phyloP scores from a whole-genome alignment of 345 rosid genomes.

The Viola odorata region DNA sequence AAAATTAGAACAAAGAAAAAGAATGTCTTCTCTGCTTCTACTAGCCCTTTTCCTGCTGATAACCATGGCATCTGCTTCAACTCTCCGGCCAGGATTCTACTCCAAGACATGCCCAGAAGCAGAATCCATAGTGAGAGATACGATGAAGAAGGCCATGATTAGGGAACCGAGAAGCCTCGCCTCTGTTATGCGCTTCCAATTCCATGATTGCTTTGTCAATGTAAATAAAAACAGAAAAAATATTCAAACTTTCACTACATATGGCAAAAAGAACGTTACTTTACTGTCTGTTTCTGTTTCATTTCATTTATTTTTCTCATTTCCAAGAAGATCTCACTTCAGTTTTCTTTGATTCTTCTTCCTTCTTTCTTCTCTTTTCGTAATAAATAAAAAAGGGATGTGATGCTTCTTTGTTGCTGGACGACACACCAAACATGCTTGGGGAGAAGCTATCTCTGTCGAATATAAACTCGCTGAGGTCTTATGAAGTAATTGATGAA shows the following conservation, averaged over 20 bases:
- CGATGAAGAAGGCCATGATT: constrained; percentile 50
- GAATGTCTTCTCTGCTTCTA: constrained; percentile 15
- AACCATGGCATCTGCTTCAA: constrained; percentile 14
- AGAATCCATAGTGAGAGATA: constrained; percentile 51
- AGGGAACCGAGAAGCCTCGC: constrained; percentile 77
- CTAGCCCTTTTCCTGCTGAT: constrained; percentile 21
- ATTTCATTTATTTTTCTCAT: not conserved
- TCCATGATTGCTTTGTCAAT: constrained; percentile 94
- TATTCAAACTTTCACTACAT: too few species aligned
- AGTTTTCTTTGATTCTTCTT: not conserved
- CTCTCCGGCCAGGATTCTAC: constrained; percentile 64
- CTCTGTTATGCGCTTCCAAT: constrained; percentile 93
- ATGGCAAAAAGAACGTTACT: too few species aligned
- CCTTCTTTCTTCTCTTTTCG: not conserved
- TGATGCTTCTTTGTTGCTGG: constrained; percentile 77
- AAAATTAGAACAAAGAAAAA: not conserved
- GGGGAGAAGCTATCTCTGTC: constrained; percentile 82
- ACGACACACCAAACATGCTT: constrained; percentile 67
- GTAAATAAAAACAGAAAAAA: constrained; percentile 25
- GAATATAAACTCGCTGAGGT: constrained; percentile 76
- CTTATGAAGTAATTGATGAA: constrained; percentile 68
- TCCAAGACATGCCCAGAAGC: constrained; percentile 70
- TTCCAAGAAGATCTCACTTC: not conserved
- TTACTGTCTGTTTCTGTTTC: not conserved
- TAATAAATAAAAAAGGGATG: constrained; percentile 46